A percentile compares a stretch with the other conserved stretches of the same genome.
phyloP scores from a whole-genome alignment of 805 yeast genomes.

The Helenozyma rhizophorensis region DNA sequence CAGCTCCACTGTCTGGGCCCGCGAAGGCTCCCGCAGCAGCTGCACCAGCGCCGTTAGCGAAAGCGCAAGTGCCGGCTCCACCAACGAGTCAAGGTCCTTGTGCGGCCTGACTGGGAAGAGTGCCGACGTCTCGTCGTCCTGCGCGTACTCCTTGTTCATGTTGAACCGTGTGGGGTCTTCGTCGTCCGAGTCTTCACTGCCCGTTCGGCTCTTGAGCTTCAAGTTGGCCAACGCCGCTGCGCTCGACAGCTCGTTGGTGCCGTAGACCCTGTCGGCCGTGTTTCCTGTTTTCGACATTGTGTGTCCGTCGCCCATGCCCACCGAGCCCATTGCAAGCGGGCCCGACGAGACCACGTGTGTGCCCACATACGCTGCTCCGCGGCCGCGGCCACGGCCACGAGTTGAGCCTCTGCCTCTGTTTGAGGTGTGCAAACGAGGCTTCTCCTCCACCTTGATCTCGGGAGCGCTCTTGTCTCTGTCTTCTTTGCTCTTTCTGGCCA shows the following conservation, averaged over 20 bases:
- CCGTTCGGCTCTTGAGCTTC: slow-evolving; percentile 26
- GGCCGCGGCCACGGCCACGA: slow-evolving; percentile 30
- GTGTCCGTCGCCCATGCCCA: slow-evolving; percentile 35
- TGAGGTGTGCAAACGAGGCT: slow-evolving; percentile 10
- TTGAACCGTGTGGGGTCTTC: slow-evolving; percentile 47
- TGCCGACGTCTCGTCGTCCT: slow-evolving; percentile 49
- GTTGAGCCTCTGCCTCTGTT: slow-evolving; percentile 24
- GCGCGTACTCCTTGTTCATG: slow-evolving; percentile 57
- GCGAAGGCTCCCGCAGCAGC: slow-evolving; percentile 4
- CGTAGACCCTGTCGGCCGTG: slow-evolving; percentile 28
- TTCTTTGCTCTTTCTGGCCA: slow-evolving; percentile 77
- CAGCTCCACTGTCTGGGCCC: slow-evolving; percentile 13
- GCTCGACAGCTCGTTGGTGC: slow-evolving; percentile 41
- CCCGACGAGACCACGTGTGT: slow-evolving; percentile 71
- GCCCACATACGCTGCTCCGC: slow-evolving; percentile 40
- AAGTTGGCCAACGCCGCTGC: slow-evolving; percentile 39
- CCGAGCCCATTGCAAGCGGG: slow-evolving; percentile 65
- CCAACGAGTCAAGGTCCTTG: slow-evolving; percentile 34
- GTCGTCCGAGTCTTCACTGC: slow-evolving; percentile 28
- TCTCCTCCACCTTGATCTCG: slow-evolving; percentile 33
- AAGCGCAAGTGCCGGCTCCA: slow-evolving; percentile 2
- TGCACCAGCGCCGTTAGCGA: slow-evolving; percentile 26
- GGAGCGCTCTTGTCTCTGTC: slow-evolving; percentile 81
- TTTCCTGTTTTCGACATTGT: slow-evolving; percentile 23
- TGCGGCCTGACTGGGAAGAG: slow-evolving; percentile 71